Conservation (phyloP, 176 grass and related monocot species). For the Hordeum marinum region DNA sequence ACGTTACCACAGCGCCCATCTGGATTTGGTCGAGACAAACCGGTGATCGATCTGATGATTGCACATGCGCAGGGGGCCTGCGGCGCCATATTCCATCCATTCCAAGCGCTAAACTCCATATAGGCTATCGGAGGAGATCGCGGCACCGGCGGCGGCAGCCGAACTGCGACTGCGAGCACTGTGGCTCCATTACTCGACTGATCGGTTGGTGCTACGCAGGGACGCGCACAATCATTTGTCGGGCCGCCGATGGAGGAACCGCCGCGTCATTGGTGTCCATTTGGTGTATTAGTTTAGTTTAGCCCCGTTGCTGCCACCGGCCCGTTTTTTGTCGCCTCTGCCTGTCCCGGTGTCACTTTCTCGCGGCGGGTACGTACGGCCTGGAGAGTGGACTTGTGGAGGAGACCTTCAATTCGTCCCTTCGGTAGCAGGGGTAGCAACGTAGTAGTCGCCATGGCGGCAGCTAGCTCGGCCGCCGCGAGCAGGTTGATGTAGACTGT, state of each 20-base stretch:
- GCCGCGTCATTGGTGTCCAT: conserved; percentile 19
- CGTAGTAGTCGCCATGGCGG: no score
- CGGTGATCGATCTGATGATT: conserved; percentile 36
- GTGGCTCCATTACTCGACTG: neutral
- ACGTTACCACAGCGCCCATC: neutral
- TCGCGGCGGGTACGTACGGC: neutral
- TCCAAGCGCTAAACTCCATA: neutral
- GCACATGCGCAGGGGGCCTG: conserved; percentile 28
- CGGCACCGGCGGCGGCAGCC: neutral
- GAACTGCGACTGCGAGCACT: neutral
- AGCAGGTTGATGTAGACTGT: no score
- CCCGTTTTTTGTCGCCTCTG: no score
- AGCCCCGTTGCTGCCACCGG: no score
- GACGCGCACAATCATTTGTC: neutral
- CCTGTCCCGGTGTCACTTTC: neutral
- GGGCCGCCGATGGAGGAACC: neutral
- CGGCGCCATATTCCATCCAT: neutral
- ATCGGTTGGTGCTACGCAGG: neutral
- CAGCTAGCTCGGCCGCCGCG: no score
- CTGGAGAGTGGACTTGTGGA: no score
- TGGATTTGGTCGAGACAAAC: conserved; percentile 15
- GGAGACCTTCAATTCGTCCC: neutral
- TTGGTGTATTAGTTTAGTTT: no score
- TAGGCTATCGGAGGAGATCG: neutral
- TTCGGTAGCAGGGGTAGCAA: neutral